Evolutionary conservation across 441 rosid species (phyloP).

Genomic region (Isatis lusitanica): DNA sequence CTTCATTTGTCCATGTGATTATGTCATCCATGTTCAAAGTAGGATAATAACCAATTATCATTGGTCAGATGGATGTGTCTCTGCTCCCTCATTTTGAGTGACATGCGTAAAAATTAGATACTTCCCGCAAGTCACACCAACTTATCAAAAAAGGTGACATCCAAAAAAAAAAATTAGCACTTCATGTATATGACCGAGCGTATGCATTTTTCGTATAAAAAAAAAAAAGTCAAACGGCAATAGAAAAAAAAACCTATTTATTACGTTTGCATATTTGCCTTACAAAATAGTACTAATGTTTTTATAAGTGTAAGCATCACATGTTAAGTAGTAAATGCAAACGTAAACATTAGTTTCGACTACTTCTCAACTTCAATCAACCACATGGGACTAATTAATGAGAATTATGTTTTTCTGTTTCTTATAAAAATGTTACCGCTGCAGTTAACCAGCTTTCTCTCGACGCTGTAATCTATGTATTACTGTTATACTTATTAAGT

Average conservation of each 20-base stretch:
- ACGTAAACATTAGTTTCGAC: not conserved
- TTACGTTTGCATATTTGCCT: not conserved
- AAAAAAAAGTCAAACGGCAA: too few species aligned
- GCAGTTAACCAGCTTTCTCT: not conserved
- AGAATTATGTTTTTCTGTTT: not conserved
- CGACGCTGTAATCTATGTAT: not conserved
- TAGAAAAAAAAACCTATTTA: not conserved
- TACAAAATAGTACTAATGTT: too few species aligned
- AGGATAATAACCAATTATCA: too few species aligned
- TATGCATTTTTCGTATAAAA: too few species aligned
- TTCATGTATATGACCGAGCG: too few species aligned
- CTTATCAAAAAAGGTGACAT: too few species aligned
- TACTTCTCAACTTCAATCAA: not conserved
- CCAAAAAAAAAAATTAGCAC: too few species aligned
- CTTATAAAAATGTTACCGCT: not conserved
- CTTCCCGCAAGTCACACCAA: too few species aligned
- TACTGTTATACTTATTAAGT: not conserved
- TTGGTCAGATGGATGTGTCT: too few species aligned
- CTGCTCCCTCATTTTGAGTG: not conserved
- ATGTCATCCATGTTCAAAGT: too few species aligned
- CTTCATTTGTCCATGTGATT: too few species aligned
- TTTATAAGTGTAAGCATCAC: not conserved
- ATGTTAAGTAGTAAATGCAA: not conserved
- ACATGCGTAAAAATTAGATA: not conserved
- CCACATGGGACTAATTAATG: conserved; percentile 2